Percentiles rank a stretch among this genome's conserved stretches.
Conservation (phyloP, 2,329 filamentous ascomycete species). For the Exophiala xenobiotica region DNA sequence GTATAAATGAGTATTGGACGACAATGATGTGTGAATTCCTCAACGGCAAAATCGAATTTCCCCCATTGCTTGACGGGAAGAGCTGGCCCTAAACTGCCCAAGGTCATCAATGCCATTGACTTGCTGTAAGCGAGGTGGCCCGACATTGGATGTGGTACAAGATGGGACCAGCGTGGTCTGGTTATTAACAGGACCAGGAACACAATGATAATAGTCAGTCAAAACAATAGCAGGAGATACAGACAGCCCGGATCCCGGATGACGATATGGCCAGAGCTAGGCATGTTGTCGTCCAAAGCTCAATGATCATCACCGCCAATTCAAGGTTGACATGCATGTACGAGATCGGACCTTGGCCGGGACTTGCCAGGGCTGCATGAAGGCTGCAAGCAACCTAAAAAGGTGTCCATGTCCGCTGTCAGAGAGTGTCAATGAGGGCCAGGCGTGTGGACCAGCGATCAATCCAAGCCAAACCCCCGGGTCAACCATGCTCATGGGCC, state of each 20-base stretch:
- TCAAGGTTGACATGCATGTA: not conserved
- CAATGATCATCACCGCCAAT: not conserved
- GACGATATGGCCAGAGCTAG: no score
- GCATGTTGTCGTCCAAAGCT: not conserved
- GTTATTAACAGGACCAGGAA: not conserved
- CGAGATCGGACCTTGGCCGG: not conserved
- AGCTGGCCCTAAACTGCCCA: not conserved
- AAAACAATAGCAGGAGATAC: no score
- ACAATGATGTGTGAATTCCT: not conserved
- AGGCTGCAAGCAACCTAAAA: not conserved
- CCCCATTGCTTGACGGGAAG: not conserved
- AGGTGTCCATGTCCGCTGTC: constrained; percentile 19
- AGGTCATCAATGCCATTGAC: not conserved
- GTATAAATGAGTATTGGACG: not conserved
- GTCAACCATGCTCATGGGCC: constrained; percentile 11
- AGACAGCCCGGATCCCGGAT: no score
- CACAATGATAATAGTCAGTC: no score
- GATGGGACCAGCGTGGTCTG: not conserved
- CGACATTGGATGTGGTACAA: not conserved
- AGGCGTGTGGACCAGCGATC: not conserved
- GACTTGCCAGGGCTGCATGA: not conserved
- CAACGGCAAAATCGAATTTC: not conserved
- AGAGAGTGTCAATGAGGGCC: constrained; percentile 16
- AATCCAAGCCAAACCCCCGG: constrained; percentile 1
- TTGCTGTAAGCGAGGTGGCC: not conserved